Evolutionary conservation across 805 yeast genomes (phyloP), one percentile per base, ranked within the genome.

Genomic region (Lachancea kluyveri): DNA sequence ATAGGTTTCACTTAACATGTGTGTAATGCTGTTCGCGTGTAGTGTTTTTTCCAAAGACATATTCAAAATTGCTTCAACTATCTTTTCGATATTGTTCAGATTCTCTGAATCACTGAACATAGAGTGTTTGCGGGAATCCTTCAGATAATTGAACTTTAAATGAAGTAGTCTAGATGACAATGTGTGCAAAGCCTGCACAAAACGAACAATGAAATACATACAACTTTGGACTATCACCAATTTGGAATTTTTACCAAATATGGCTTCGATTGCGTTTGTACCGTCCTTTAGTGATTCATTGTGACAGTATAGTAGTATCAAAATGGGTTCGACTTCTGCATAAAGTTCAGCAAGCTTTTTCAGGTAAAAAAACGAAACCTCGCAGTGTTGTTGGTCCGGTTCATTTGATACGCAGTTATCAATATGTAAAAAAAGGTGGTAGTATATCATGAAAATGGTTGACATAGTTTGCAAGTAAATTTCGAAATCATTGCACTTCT

Each of bases 1-100:
- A 45, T 75, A 74, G 25, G 68, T 57, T n/a, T 65, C 63, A 27
- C 78, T 68, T 35, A 78, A 53, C 20, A 61, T 52, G 12, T 68
- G 59, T 31, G 62, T 50, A 9, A 66, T 58, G 17, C 55, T 51
- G 4, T 59, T 42, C 18, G 60, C 48, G 16, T 41, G 39, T 24
- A 53, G 55, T 30, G 55, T 45, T 21, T 54, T 62, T n/a, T 42
- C 48, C 28, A 49, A 36, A 8, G 55, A 32, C 5, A 40, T 43
- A 12, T 30, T 36, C 11, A 47, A 39, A 5, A 59, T 42, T 3
- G 37, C 34, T 6, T 38, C 42, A 8, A 55, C 37, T 0, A 21
- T 32, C 17, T 23, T 32, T 6, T 21, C 21, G 30, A 30, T 26
- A 11, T 17, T 23, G 22, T 8, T 22, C 16, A 16, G 16, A 9